Evolutionary conservation across 495 filamentous ascomycete species (phyloP), one percentile per base, ranked within the genome.

Genomic region (Podospora comata): DNA sequence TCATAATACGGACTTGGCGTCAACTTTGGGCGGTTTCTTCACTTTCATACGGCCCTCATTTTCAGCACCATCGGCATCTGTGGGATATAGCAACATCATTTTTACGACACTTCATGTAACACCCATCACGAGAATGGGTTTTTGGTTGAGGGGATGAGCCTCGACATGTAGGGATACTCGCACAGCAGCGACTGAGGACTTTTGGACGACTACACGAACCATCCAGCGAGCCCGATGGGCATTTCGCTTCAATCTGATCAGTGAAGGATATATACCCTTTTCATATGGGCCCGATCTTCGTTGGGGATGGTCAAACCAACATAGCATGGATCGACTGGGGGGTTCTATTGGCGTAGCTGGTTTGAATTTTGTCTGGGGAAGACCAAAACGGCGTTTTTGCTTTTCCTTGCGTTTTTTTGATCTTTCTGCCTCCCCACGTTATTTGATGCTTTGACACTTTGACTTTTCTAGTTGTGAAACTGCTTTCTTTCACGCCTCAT

Each of bases 381-480:
- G 67, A 65, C 44, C 54, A 61, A 60, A 65, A 63, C 20, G 32
- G 62, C 32, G 57, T 53, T 60, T 27, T 27, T 32, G n/a, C n/a
- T 66, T 66, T 7, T 19, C 30, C 27, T 30, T 57, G 48, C 27
- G 32, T 65, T 65, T 7, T 44, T 18, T 27, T 26, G 23, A 23
- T 23, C 16, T 63, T 63, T 34, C 11, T 44, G 39, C 39, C 13
- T 48, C 39, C 15, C 2, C 9, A 18, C 13, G 39, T 16, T 48
- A 48, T 16, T 48, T 16, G 39, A 48, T 48, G 39, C 39, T 48
- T 18, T 48, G 39, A 48, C 39, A 13, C 39, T 48, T 48, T 48
- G 39, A 48, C 39, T 0, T 11, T 48, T 59, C 20, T 9, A 16
- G 15, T 9, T 28, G 11, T 63, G 32, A 9, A 20, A 63, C 28